These are phyloP conservation scores for Trichoderma koningiopsis DNA, from an alignment of 2,329 filamentous ascomycete species.

Conservation along the genomic window DNA sequence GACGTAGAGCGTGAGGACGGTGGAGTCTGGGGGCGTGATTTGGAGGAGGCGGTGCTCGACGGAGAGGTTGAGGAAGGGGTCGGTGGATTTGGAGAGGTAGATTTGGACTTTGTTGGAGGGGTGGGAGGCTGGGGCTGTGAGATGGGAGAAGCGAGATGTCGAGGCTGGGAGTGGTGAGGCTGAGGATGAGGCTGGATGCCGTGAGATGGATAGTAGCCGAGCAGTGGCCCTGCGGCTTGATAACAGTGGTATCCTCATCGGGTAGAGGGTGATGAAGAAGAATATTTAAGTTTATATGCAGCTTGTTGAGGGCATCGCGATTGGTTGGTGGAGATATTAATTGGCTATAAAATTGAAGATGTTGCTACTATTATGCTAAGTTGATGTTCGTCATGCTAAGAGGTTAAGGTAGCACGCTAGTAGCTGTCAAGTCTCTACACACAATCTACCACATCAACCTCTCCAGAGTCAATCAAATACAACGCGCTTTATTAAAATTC, in stretches of 20 bases:
- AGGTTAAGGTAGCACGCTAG: neutral
- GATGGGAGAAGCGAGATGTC: constrained; percentile 35
- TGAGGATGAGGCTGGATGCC: neutral
- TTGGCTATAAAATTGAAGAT: neutral
- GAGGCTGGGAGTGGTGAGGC: neutral
- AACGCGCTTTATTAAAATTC: neutral
- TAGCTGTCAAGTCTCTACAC: neutral
- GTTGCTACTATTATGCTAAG: neutral
- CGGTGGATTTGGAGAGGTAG: constrained; percentile 67
- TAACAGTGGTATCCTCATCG: neutral
- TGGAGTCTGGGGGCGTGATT: constrained; percentile 69
- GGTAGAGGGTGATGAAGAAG: neutral
- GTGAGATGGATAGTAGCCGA: neutral
- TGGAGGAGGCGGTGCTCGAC: constrained; percentile 90
- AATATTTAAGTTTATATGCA: neutral
- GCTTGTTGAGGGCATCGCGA: neutral
- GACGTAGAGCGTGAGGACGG: constrained; percentile 81
- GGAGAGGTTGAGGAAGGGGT: constrained; percentile 89
- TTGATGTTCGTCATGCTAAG: neutral
- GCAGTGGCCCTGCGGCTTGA: neutral
- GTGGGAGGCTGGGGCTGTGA: constrained; percentile 43
- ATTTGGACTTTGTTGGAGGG: constrained; percentile 61
- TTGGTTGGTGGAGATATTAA: neutral
- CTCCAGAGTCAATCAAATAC: neutral
- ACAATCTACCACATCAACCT: neutral